These are phyloP conservation scores for Tulasnella sp. DNA, from an alignment of 768 basidiomycete genomes.

Conservation along the genomic window DNA sequence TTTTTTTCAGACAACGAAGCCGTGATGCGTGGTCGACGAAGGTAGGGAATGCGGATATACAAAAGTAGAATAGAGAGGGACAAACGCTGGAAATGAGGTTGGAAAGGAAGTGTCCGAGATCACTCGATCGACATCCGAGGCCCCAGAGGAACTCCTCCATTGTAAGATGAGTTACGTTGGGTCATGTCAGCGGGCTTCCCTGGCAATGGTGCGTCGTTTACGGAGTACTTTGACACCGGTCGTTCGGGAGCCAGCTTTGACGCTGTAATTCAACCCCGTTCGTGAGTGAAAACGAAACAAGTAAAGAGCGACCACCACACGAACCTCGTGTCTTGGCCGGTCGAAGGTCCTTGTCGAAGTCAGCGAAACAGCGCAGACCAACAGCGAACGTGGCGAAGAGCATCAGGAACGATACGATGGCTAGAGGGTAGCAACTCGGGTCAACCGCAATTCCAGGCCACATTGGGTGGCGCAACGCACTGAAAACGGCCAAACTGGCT, in stretches of 20 bases:
- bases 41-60: not conserved
- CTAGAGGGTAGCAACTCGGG: conserved; percentile 40
- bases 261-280: conserved; percentile 42
- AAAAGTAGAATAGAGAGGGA: not conserved
- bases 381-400: conserved; percentile 69
- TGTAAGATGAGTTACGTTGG: conserved; percentile 38
- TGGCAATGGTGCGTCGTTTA: conserved; percentile 2
- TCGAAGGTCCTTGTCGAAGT: conserved; percentile 77
- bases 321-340: conserved; percentile 71
- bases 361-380: conserved; percentile 72
- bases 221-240: conserved; percentile 19
- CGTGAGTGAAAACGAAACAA: conserved; percentile 30
- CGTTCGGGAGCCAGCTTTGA: conserved; percentile 35
- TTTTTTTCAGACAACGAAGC: not conserved
- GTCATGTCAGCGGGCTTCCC: conserved; percentile 33
- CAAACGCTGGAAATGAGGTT: too few relatives aligned
- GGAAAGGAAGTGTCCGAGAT: not conserved
- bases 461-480: conserved; percentile 45
- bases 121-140: conserved; percentile 77
- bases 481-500: conserved; percentile 74
- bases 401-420: conserved; percentile 69
- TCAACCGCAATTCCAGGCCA: not conserved
- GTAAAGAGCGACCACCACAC: conserved; percentile 31
- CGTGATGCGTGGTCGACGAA: not conserved
- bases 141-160: conserved; percentile 51